Evolutionary conservation across 2,329 filamentous ascomycete species (phyloP).

Genomic region (Fusarium foetens): DNA sequence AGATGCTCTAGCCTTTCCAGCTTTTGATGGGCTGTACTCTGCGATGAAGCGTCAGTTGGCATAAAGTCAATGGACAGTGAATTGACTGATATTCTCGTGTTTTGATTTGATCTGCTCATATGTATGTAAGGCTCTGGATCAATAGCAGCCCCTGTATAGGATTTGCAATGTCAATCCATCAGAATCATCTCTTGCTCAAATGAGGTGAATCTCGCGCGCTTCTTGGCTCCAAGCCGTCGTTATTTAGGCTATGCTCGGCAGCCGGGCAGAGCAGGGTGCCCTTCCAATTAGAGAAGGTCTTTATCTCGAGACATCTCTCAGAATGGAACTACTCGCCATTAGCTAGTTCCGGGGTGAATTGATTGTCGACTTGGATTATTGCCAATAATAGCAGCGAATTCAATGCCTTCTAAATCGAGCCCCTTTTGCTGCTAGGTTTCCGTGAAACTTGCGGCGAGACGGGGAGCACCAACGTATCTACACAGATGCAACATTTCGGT

Average conservation of each 20-base stretch:
- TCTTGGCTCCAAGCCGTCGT: constrained; percentile 31
- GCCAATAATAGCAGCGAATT: neutral
- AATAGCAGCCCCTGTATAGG: constrained; percentile 10
- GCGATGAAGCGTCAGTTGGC: neutral
- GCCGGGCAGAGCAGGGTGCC: constrained; percentile 3
- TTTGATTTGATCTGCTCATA: neutral
- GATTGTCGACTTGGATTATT: constrained; percentile 5
- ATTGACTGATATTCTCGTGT: neutral
- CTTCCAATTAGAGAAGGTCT: constrained; percentile 28
- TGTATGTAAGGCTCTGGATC: neutral
- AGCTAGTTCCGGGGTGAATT: neutral
- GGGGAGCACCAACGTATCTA: neutral
- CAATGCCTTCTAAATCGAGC: neutral
- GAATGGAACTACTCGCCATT: constrained; percentile 4
- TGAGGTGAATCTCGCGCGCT: constrained; percentile 26
- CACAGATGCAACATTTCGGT: neutral
- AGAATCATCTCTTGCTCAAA: constrained; percentile 33
- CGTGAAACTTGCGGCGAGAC: neutral
- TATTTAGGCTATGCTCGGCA: constrained; percentile 19
- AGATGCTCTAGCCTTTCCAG: constrained; percentile 7
- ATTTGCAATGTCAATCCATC: constrained; percentile 39
- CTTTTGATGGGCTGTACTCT: neutral
- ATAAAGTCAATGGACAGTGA: neutral
- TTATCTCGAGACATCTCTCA: constrained; percentile 7
- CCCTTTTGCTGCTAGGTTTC: constrained; percentile 3